These are phyloP conservation scores for Podosphaera aphanis DNA, from an alignment of 2,329 filamentous ascomycete genomes.

Conservation along the genomic window DNA sequence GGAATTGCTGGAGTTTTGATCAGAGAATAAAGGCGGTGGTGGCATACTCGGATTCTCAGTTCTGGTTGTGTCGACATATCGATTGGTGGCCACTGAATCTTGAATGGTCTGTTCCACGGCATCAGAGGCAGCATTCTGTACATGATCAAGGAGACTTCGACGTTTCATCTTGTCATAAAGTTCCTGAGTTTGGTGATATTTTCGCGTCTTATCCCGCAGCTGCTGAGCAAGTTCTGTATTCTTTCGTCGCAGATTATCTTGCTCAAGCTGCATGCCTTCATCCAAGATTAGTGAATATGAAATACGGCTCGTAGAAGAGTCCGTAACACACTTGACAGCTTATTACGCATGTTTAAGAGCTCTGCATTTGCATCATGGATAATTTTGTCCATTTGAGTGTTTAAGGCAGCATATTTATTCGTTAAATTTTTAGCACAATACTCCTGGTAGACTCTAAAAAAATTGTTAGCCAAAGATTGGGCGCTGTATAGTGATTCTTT, in stretches of 20 bases:
- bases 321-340: constrained; percentile 30
- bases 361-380: constrained; percentile 54
- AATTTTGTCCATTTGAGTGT: constrained; percentile 44
- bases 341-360: constrained; percentile 40
- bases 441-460: constrained; percentile 47
- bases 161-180: constrained; percentile 37
- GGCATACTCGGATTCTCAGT: constrained; percentile 6
- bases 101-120: constrained; percentile 22
- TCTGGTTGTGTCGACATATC: constrained; percentile 9
- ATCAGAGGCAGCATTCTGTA: constrained; percentile 30
- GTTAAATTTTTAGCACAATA: constrained; percentile 46
- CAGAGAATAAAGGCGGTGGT: too few species aligned
- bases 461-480: constrained; percentile 6
- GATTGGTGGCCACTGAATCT: constrained; percentile 10
- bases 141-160: constrained; percentile 28
- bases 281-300: constrained; percentile 3
- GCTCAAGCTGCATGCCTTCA: constrained; percentile 33
- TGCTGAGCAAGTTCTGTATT: constrained; percentile 46
- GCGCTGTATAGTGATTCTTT: constrained; percentile 3
- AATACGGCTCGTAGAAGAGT: neutral
- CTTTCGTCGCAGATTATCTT: constrained; percentile 40
- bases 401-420: constrained; percentile 45
- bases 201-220: constrained; percentile 47
- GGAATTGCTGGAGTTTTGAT: too few species aligned
- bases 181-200: constrained; percentile 43